Base-by-base conservation (phyloP, 2,329 filamentous ascomycete genomes). In the Knoxdaviesia capensis region DNA sequence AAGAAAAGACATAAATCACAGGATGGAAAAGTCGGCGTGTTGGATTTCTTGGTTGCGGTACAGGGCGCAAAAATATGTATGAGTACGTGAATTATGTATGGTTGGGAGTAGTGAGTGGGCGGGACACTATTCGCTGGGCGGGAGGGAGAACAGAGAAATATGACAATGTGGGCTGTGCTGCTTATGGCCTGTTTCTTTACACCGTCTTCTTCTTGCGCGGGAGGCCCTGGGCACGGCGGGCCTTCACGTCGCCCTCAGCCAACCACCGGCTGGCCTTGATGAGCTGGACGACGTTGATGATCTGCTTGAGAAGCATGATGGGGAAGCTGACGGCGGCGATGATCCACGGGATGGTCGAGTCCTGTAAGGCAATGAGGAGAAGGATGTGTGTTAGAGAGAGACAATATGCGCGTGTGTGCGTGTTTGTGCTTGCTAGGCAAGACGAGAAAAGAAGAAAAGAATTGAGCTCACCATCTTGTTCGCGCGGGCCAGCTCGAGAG, bases 271-370 rank as follows among this genome's bases (percentile, higher is more conserved):
- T 87, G 6, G 90, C 90, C 61, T 94, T 93, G 54, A 93, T 74
- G 51, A 98, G 71, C 66, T 98, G 90, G 39, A 96, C 71, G 41
- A 94, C 69, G 54, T 98, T 98, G 68, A 96, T 84, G 53, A 81
- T 69, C 58, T 98, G 90, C 71, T 98, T 98, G 51, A 77, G 69
- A 29, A 75, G 65, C 87, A 96, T 96, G 56, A 94, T 67, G 8
- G 87, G 87, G 50, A 80, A 76, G 53, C 82, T 87, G 51, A 92
- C 62, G 30, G 74, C 73, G 38, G 83, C 81, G 48, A 96, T 69
- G 41, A 90, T 70, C 90, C 66, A 70, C 6, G 66, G 66, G 45
- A 60, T 60, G 48, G 68, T 71, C 46, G 77, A 80, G 54, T 83
- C 79, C 20, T 20, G 20, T 3, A 20, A 20, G 20, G 20, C 2